A percentile compares a stretch with the other conserved stretches of the same genome.
These are phyloP conservation scores for Myxozyma udenii DNA, from an alignment of 805 yeast genomes.

Conservation along the genomic window DNA sequence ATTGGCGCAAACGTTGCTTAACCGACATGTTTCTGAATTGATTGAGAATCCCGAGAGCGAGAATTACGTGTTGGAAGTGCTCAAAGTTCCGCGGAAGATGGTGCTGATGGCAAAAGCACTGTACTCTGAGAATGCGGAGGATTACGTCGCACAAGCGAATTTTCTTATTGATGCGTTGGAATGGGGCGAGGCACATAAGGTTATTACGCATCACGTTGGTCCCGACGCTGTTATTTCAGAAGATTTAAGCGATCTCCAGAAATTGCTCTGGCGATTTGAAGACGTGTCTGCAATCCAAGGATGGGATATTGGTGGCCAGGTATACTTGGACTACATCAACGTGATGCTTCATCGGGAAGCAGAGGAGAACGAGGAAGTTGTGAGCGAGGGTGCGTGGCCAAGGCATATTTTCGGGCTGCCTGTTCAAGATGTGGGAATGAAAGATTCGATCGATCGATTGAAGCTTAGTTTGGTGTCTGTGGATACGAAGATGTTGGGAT, in stretches of 20 bases:
- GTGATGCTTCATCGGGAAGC: conserved; percentile 10
- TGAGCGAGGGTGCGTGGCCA: conserved; percentile 13
- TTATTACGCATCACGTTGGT: conserved; percentile 59
- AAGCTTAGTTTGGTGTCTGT: conserved; percentile 8
- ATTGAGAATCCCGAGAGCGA: conserved; percentile 26
- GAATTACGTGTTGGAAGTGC: conserved; percentile 3
- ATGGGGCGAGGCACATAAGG: conserved; percentile 61
- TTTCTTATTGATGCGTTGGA: conserved; percentile 60
- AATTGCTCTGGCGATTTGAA: conserved; percentile 31
- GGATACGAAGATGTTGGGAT: conserved; percentile 10
- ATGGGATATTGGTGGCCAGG: conserved; percentile 40
- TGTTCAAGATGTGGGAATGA: conserved; percentile 3
- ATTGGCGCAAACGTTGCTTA: conserved; percentile 39
- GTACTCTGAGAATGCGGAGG: conserved; percentile 48
- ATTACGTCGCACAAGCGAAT: conserved; percentile 58
- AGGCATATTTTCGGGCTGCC: conserved; percentile 17
- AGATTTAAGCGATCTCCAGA: conserved; percentile 31
- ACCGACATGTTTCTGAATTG: conserved; percentile 31
- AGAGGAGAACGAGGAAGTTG: neutral
- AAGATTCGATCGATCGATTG: conserved; percentile 15
- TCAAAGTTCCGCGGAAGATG: conserved; percentile 22
- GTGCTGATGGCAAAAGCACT: conserved; percentile 44
- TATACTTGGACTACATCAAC: conserved; percentile 38
- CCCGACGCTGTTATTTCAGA: conserved; percentile 66
- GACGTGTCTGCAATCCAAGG: conserved; percentile 28